Percentiles rank a stretch among this genome's conserved stretches.
phyloP scores from a whole-genome alignment of 208 protist genomes.

The Phytomonas serpens region DNA sequence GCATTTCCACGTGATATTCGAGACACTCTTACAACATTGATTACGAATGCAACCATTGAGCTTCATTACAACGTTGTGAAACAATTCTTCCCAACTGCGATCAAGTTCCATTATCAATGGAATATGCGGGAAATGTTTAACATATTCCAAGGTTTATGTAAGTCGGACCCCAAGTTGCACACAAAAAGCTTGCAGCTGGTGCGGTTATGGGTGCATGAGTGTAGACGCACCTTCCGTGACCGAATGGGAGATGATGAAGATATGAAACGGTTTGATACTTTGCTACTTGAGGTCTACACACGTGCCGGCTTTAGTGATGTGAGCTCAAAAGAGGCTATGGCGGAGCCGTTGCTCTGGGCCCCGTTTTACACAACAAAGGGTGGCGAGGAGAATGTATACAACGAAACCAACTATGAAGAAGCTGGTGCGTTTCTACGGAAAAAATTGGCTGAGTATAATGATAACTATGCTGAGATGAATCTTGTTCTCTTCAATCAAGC shows the following conservation, averaged over 20 bases:
- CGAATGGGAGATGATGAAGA: constrained; percentile 90
- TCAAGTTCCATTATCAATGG: constrained; percentile 99
- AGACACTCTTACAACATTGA: constrained; percentile 72
- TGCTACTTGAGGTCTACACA: constrained; percentile 81
- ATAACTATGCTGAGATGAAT: constrained; percentile 94
- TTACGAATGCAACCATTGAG: constrained; percentile 91
- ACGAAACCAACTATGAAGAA: constrained; percentile 78
- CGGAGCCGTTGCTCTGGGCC: constrained; percentile 93
- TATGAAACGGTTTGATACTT: constrained; percentile 82
- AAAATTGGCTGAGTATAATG: constrained; percentile 95
- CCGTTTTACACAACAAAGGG: constrained; percentile 84
- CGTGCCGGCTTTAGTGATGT: constrained; percentile 81
- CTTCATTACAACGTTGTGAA: constrained; percentile 86
- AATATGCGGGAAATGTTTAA: constrained; percentile 98
- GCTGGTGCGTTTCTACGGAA: constrained; percentile 80
- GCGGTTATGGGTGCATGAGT: constrained; percentile 95
- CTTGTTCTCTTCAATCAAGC: constrained; percentile 97
- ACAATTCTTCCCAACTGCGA: constrained; percentile 95
- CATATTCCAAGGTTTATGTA: constrained; percentile 94
- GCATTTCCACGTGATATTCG: constrained; percentile 82
- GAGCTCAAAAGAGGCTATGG: constrained; percentile 69
- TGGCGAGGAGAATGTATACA: constrained; percentile 87
- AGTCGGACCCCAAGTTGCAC: constrained; percentile 84
- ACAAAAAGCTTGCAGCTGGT: constrained; percentile 73
- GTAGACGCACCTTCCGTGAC: constrained; percentile 96